Base-by-base conservation (phyloP, 305 asterid genomes). In the Fraxinus albicans region DNA sequence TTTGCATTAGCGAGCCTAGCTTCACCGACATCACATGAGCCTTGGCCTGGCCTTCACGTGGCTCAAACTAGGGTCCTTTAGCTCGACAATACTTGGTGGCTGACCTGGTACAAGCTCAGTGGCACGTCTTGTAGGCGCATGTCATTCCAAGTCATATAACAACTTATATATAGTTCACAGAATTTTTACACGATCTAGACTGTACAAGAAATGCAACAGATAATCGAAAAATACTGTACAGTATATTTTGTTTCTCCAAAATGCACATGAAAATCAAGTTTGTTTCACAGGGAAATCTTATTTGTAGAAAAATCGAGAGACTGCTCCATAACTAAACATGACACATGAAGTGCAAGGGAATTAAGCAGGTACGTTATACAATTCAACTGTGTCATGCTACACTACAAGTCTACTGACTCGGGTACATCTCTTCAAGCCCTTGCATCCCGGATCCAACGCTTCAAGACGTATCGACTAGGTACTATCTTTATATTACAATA, bases 361-460 rank as follows among this genome's bases (percentile, higher is more conserved):
- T 42, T 73, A 15, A 81, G 79, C 83, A 87, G 86, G 72, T 42
- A 25, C 2, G 42, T 50, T 0, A 38, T 35, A 80, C 74, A 58
- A 40, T 31, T 73, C 21, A 67, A 58, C 55, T 19, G 74, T 79
- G 42, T 50, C 72, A 74, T 17, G 75, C 80, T 25, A 77, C 79
- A n/a, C 58, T n/a, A 19, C 21, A 36, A n/a, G 76, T 47, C 85
- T 81, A 87, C 73, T 25, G 77, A 36, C 84, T 31, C 36, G 44
- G 33, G 84, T n/a, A 73, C 55, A 78, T 65, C 19, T 7, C 83
- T 77, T 80, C 74, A 89, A 23, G 86, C 82, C 79, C 90, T 87
- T 15, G 94, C 91, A 25, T 87, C 86, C 84, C 91, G 85, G 72
- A 81, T 89, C 94, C 93, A 89, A 27, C 94, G 87, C 86, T 91